Conservation (phyloP, 345 rosid species). For the Rhodamnia rubescens region DNA sequence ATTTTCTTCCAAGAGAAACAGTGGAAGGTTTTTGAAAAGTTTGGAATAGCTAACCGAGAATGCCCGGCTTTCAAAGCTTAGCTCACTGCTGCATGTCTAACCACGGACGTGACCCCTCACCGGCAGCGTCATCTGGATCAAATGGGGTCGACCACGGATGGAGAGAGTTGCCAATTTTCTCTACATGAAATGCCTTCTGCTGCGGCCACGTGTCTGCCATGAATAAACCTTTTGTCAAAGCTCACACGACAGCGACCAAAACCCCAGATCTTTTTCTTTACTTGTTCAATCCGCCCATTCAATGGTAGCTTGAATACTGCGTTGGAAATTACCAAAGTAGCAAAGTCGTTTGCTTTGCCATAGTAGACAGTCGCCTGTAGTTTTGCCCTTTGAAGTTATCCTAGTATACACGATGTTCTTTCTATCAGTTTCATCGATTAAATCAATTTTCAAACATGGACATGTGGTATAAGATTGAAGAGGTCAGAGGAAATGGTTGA, state of each 20-base stretch:
- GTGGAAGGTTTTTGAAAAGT: background rate
- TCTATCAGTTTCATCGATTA: background rate
- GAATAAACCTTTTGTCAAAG: background rate
- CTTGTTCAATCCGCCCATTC: background rate
- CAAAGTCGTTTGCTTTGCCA: background rate
- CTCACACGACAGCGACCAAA: background rate
- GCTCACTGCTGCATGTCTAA: background rate
- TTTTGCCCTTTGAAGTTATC: background rate
- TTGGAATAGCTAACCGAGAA: background rate
- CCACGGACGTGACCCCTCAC: constrained; percentile 15
- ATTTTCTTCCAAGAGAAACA: background rate
- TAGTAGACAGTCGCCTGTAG: background rate
- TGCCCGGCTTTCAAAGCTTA: background rate
- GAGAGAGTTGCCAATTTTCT: background rate
- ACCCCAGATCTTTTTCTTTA: background rate
- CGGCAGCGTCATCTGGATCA: background rate
- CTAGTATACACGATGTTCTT: background rate
- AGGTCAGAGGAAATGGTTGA: background rate
- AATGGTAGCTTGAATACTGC: background rate
- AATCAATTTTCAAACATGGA: background rate
- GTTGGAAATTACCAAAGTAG: background rate
- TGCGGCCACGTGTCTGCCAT: background rate
- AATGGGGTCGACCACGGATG: background rate
- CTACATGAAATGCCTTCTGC: background rate
- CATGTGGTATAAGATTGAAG: background rate